These are phyloP conservation scores for Sonneratia alba DNA, from an alignment of 345 rosid genomes.

Conservation along the genomic window DNA sequence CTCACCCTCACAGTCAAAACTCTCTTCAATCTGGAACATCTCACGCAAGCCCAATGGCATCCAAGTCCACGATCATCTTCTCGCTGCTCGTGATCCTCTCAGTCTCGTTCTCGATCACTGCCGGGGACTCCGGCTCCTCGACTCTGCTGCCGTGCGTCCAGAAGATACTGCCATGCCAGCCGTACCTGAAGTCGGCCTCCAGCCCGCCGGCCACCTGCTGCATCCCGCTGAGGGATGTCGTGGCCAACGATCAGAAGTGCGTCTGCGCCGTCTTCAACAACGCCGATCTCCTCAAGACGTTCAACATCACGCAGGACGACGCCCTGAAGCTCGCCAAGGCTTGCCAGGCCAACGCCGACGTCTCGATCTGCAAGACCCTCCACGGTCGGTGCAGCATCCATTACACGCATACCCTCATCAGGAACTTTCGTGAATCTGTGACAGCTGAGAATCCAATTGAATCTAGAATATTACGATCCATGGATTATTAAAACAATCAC, in stretches of 20 bases:
- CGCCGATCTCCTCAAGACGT: constrained; percentile 17
- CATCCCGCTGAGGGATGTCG: constrained; percentile 29
- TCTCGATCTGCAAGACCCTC: constrained; percentile 24
- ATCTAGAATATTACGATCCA: too few relatives aligned
- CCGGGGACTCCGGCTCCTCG: neutral
- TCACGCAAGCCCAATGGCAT: neutral
- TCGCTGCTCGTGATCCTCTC: neutral
- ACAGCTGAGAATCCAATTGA: too few relatives aligned
- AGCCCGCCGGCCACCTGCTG: constrained; percentile 40
- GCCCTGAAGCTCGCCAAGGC: constrained; percentile 38
- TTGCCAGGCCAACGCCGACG: constrained; percentile 30
- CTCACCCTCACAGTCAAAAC: constrained; percentile 12
- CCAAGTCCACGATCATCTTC: constrained; percentile 1
- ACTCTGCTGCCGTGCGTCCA: constrained; percentile 20
- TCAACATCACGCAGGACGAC: constrained; percentile 31
- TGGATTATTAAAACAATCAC: too few relatives aligned
- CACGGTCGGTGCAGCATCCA: neutral
- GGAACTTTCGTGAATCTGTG: too few relatives aligned
- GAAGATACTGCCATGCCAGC: constrained; percentile 37
- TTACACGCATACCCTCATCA: too few relatives aligned
- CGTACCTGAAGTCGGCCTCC: constrained; percentile 16
- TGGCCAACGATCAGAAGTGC: constrained; percentile 25
- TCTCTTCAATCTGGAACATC: constrained; percentile 10
- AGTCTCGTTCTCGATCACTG: neutral
- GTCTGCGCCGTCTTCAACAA: constrained; percentile 33